Evolutionary conservation across 148 eudicot species (phyloP).

Genomic region (Chenopodium formosanum): DNA sequence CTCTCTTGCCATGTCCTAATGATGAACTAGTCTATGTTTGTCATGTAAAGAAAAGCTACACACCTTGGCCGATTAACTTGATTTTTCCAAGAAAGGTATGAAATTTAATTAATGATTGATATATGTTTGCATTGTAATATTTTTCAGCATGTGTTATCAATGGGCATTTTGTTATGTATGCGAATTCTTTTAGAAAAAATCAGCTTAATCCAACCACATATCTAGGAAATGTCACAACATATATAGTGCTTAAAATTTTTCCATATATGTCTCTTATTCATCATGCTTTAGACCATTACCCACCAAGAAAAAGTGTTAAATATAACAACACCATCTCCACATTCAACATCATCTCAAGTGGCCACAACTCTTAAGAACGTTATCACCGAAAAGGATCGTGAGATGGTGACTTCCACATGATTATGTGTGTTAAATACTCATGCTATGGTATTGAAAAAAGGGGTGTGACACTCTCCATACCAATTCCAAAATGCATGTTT

Average conservation of each 20-base stretch:
- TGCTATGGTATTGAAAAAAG: neutral
- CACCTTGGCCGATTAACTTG: neutral
- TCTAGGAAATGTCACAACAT: no score
- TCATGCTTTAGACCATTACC: no score
- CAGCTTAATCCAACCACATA: no score
- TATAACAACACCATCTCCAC: neutral
- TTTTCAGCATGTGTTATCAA: no score
- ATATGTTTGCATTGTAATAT: no score
- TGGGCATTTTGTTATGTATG: no score
- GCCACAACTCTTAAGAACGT: neutral
- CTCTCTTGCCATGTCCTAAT: neutral
- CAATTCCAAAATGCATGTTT: neutral
- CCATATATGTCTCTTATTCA: no score
- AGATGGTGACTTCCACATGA: neutral
- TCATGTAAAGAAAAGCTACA: neutral
- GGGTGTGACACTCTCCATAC: no score
- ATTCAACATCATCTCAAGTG: neutral
- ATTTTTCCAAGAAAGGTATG: constrained; percentile 6
- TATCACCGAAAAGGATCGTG: neutral
- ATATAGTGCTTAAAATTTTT: no score
- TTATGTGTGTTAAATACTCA: neutral
- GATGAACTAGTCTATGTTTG: neutral
- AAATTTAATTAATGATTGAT: no score
- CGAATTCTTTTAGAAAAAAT: no score
- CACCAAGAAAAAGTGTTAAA: no score